These are phyloP conservation scores for Orbilia quercus DNA, from an alignment of 2,329 filamentous ascomycete species.

Conservation along the genomic window DNA sequence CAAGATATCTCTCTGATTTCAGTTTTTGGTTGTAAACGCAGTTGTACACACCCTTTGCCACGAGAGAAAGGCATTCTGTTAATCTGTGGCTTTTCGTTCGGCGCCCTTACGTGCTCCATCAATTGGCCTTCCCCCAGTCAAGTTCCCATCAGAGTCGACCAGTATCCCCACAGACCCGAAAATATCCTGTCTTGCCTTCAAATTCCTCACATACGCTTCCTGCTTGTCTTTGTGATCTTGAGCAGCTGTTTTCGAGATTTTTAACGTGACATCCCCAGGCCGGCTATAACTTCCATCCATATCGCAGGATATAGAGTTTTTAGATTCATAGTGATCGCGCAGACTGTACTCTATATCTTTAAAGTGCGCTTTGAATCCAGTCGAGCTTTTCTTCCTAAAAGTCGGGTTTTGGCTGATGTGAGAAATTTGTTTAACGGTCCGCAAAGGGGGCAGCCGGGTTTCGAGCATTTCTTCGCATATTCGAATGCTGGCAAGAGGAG, in stretches of 20 bases:
- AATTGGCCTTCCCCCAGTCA: background rate
- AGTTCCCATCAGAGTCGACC: background rate
- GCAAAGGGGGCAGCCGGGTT: conserved; percentile 23
- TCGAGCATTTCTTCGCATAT: too few relatives aligned
- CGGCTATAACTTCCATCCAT: background rate
- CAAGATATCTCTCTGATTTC: too few relatives aligned
- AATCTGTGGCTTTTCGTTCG: too few relatives aligned
- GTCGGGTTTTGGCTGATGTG: background rate
- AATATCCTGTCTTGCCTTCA: background rate
- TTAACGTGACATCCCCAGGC: background rate
- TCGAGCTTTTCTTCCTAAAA: background rate
- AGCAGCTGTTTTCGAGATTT: background rate
- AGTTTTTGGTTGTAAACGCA: too few relatives aligned
- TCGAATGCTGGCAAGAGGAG: too few relatives aligned
- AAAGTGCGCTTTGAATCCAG: conserved; percentile 10
- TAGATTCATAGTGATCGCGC: background rate
- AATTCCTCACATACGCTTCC: background rate
- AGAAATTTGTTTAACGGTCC: conserved; percentile 12
- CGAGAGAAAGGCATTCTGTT: too few relatives aligned
- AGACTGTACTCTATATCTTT: background rate
- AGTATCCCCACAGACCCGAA: background rate
- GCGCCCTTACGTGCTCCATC: too few relatives aligned
- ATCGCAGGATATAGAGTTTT: background rate
- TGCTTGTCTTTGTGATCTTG: background rate
- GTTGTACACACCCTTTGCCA: too few relatives aligned